Evolutionary conservation across 148 eudicot species (phyloP).

Genomic region (Cornus florida): DNA sequence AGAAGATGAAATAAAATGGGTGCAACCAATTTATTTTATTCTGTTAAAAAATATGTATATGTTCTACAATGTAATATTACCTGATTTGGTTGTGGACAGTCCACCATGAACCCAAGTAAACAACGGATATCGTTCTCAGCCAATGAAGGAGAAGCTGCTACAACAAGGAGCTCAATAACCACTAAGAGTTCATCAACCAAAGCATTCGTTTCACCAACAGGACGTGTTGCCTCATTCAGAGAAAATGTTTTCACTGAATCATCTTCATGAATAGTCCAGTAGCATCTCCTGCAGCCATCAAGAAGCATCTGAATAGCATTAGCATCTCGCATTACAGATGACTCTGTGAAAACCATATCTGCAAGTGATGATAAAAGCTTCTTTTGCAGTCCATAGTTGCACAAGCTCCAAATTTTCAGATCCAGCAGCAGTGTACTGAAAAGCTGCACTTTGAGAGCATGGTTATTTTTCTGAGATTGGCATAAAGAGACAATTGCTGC

Average conservation of each 20-base stretch:
- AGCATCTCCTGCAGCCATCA: conserved; percentile 97
- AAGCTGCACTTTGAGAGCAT: conserved; percentile 88
- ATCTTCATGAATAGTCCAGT: conserved; percentile 81
- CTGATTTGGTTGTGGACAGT: conserved; percentile 98
- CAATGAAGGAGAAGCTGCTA: conserved; percentile 80
- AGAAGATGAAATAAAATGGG: neutral
- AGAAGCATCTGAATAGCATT: conserved; percentile 98
- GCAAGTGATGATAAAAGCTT: conserved; percentile 97
- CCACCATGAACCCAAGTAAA: conserved; percentile 91
- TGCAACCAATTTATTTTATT: neutral
- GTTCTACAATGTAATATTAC: conserved; percentile 29
- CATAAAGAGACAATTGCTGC: conserved; percentile 90
- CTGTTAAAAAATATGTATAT: neutral
- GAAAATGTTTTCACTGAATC: conserved; percentile 88
- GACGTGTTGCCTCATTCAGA: conserved; percentile 56
- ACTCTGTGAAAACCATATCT: conserved; percentile 96
- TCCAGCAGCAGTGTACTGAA: conserved; percentile 89
- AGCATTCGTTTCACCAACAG: conserved; percentile 95
- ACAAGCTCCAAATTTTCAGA: conserved; percentile 88
- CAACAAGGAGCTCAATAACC: conserved; percentile 80
- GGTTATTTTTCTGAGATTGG: conserved; percentile 87
- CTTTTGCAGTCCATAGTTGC: conserved; percentile 96
- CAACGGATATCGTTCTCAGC: conserved; percentile 85
- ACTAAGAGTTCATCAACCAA: conserved; percentile 94
- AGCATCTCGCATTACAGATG: conserved; percentile 96